Conservation (phyloP, 2,329 filamentous ascomycete species). For the Endothia cerciana region DNA sequence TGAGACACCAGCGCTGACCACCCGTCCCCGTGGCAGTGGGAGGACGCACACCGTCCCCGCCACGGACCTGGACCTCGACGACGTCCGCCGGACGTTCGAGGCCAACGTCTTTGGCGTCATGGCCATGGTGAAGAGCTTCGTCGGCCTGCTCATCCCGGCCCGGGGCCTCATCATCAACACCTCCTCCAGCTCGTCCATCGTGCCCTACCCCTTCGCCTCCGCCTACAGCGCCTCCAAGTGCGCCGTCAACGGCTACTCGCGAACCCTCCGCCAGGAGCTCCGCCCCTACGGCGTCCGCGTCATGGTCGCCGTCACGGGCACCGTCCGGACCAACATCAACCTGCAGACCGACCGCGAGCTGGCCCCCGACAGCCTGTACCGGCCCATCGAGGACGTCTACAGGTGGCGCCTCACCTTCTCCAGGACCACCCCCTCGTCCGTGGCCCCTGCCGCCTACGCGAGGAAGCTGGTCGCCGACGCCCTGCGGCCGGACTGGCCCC, state of each 20-base stretch:
- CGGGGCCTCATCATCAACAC: slow-evolving; percentile 60
- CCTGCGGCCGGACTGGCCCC: slow-evolving; percentile 26
- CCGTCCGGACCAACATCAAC: slow-evolving; percentile 56
- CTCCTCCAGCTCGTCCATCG: slow-evolving; percentile 54
- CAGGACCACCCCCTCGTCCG: slow-evolving; percentile 9
- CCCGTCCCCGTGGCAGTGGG: slow-evolving; percentile 5
- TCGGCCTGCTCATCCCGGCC: slow-evolving; percentile 52
- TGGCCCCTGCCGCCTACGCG: slow-evolving; percentile 22
- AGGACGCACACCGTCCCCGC: slow-evolving; percentile 29
- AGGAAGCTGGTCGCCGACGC: slow-evolving; percentile 17
- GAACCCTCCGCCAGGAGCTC: slow-evolving; percentile 57
- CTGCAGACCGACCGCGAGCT: slow-evolving; percentile 46
- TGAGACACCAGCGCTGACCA: background rate
- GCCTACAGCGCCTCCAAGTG: slow-evolving; percentile 61
- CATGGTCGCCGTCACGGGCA: slow-evolving; percentile 60
- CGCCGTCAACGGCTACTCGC: slow-evolving; percentile 57
- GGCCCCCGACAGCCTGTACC: slow-evolving; percentile 52
- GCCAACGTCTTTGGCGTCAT: slow-evolving; percentile 62
- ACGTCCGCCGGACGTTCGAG: slow-evolving; percentile 58
- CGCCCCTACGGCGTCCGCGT: slow-evolving; percentile 59
- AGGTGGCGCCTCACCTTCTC: slow-evolving; percentile 28
- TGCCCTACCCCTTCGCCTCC: slow-evolving; percentile 57
- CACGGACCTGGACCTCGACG: slow-evolving; percentile 48
- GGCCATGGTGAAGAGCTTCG: slow-evolving; percentile 57
- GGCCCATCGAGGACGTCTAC: slow-evolving; percentile 39